Evolutionary conservation across 257 asterid species (phyloP), one percentile per base, ranked within the genome.

Genomic region (Prunella vulgaris): DNA sequence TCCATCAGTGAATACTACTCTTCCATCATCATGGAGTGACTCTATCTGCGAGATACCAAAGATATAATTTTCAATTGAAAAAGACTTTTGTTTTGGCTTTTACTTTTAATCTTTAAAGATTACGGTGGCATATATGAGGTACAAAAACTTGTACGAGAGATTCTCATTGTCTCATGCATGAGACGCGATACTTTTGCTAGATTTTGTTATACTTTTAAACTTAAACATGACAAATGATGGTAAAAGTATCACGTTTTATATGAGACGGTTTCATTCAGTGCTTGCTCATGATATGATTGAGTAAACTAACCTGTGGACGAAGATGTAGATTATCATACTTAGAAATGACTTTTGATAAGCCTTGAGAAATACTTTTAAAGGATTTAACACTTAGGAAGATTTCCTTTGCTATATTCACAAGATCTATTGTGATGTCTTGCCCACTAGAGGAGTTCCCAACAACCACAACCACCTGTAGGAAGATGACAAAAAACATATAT

Each of bases 401-500:
- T 69, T 88, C 94, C 77, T 82, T 92, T 70, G 98, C 96, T 68
- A 84, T 81, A 59, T 80, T 74, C 53, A 84, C 94, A 77, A 92
- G 91, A 79, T 87, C 98, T 81, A 86, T 78, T 27, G 96, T 84
- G 71, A 92, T 89, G 73, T 92, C 98, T 64, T 86, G 96, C 21
- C 96, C 98, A 82, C 98, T 92, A 7, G 73, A 66, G 35, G 98
- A 89, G 68, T 73, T 92, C 59, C 98, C 98, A 74, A 92, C 88
- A 24, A 87, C 95, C 83, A 89, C 88, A 60, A 92, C 96, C 28
- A 92, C 96, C 98, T 92, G 72, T 56, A 46, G 64, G 64, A 62
- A 52, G 66, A 28, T 24, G 13, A 71, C 20, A 64, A 10, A 35
- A 2, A 21, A 9, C n/a, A 6, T 46, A n/a, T 46, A n/a, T 5